Percentiles rank a stretch among this genome's conserved stretches.
phyloP scores from a whole-genome alignment of 305 asterid species.

The Withania somnifera region DNA sequence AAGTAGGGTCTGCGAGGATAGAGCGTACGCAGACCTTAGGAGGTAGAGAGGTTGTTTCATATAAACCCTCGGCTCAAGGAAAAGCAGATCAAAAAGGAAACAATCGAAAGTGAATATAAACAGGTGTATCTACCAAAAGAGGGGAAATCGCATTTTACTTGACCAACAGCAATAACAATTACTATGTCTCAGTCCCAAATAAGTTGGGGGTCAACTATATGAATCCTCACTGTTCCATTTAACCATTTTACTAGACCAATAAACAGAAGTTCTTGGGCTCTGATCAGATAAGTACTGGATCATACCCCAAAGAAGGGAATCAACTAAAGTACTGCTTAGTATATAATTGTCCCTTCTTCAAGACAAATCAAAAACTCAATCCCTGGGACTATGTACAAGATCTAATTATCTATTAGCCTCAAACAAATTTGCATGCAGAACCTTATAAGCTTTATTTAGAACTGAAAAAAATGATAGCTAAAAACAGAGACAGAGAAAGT shows the following conservation, averaged over 20 bases:
- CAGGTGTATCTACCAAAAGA: background rate
- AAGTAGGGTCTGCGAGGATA: too few species aligned
- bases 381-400: background rate
- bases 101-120: background rate
- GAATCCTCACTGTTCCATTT: background rate
- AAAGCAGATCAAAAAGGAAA: too few species aligned
- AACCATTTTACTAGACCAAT: background rate
- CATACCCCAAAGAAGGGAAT: background rate
- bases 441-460: background rate
- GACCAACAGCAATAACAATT: background rate
- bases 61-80: too few species aligned
- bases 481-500: background rate
- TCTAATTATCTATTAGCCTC: background rate
- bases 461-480: background rate
- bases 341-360: background rate
- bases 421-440: background rate
- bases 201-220: background rate
- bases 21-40: too few species aligned
- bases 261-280: background rate
- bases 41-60: too few species aligned
- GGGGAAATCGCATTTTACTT: background rate
- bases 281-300: background rate
- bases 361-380: background rate
- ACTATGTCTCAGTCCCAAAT: background rate
- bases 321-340: background rate